These are phyloP conservation scores for Euphrasia confusa DNA, from an alignment of 257 asterid species.

Conservation along the genomic window DNA sequence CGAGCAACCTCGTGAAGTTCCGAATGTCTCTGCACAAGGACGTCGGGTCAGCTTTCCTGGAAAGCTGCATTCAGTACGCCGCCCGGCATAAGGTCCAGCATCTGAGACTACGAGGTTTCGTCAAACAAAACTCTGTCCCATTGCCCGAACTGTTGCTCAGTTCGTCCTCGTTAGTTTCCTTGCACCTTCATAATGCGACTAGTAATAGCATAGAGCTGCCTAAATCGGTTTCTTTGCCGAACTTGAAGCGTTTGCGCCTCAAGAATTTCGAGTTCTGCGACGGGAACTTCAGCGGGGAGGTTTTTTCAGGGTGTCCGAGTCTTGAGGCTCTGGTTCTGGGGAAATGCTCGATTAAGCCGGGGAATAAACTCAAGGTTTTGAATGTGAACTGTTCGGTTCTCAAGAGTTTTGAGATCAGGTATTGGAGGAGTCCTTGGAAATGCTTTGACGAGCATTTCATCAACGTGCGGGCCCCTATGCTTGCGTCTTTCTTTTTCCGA, in stretches of 20 bases:
- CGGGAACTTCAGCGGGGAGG: constrained; percentile 23
- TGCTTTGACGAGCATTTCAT: constrained; percentile 27
- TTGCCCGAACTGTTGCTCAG: constrained; percentile 29
- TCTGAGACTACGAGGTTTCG: constrained; percentile 24
- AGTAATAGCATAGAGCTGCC: constrained; percentile 31
- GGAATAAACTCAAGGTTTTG: constrained; percentile 23
- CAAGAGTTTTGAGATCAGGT: constrained; percentile 28
- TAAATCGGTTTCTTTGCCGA: constrained; percentile 24
- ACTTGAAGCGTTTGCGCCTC: constrained; percentile 27
- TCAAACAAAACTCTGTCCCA: background rate
- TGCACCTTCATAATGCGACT: constrained; percentile 22
- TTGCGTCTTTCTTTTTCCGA: constrained; percentile 30
- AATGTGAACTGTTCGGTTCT: constrained; percentile 29
- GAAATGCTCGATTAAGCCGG: constrained; percentile 30
- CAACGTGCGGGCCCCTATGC: constrained; percentile 31
- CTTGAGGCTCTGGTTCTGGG: constrained; percentile 33
- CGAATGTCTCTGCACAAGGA: constrained; percentile 21
- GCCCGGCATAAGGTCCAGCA: constrained; percentile 30
- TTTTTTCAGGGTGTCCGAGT: constrained; percentile 36
- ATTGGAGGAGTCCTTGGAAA: constrained; percentile 52
- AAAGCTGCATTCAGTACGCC: constrained; percentile 31
- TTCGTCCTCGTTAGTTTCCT: constrained; percentile 21
- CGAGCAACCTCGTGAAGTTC: constrained; percentile 18
- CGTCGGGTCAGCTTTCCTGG: constrained; percentile 10
- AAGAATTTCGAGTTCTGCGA: constrained; percentile 31